Evolutionary conservation across 208 protist species (phyloP), one percentile per base, ranked within the genome.

Genomic region (Trypanosoma congolense): DNA sequence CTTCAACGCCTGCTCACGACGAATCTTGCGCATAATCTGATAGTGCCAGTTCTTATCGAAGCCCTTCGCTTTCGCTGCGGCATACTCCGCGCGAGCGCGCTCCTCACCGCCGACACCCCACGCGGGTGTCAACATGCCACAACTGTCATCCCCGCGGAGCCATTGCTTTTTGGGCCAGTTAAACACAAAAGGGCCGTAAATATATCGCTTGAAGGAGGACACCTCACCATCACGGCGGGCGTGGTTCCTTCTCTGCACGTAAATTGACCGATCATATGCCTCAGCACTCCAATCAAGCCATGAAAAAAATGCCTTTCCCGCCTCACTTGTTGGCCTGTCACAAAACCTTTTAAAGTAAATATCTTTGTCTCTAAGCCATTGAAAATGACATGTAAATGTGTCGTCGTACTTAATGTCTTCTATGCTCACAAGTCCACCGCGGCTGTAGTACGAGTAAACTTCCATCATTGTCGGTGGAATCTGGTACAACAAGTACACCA

Each of bases 401-500:
- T 95, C 87, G 47, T 95, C 87, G 52, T 83, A 89, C 55, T 90
- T 87, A 48, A 90, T 68, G 38, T 95, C 87, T 59, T 91, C 83
- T 65, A 69, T 84, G 47, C 77, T 70, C 19, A 89, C 77, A 43
- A 92, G 70, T 16, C 87, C 87, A 24, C 87, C 87, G 46, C 87
- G 83, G 50, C 75, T 90, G 60, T 95, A 95, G 70, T 95, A 95
- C 18, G 78, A 85, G 65, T 92, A 92, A 30, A 95, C 82, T 64
- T 92, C 83, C 83, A 92, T 89, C 67, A 95, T 76, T 0, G 87
- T 92, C n/a, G 83, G 87, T 6, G 80, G 87, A 38, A 95, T 86
- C 44, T 90, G 61, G 59, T 90, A 90, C 42, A 95, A 71, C 28
- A 95, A 65, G 67, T 95, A 95, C 70, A 92, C 73, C 56, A 95